A percentile compares a stretch with the other conserved stretches of the same genome.
These are phyloP conservation scores for Castanospermum australe DNA, from an alignment of 306 rosid genomes.

Conservation along the genomic window DNA sequence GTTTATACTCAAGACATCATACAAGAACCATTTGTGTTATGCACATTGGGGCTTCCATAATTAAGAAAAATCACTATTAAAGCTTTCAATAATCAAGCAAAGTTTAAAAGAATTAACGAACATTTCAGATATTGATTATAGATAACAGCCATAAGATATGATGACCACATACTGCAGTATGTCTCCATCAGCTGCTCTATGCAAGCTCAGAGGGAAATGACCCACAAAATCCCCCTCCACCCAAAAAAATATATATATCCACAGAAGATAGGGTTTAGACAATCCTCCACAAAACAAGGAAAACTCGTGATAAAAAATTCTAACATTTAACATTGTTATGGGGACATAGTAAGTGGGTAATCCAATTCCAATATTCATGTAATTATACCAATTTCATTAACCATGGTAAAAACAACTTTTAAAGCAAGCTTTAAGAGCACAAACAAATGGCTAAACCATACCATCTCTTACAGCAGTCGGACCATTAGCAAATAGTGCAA, in stretches of 20 bases:
- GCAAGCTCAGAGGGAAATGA: background rate
- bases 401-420: background rate
- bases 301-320: background rate
- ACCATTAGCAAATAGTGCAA: conserved; percentile 90
- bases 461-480: conserved; percentile 93
- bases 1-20: background rate
- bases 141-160: too few species aligned
- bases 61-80: background rate
- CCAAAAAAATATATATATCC: background rate
- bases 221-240: background rate
- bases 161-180: background rate
- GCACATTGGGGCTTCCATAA: background rate
- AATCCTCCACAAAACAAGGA: background rate
- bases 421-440: background rate
- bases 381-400: background rate
- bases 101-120: background rate
- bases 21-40: background rate
- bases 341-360: background rate
- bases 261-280: background rate
- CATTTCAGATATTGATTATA: too few species aligned
- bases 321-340: background rate
- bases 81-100: background rate
- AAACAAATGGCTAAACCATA: conserved; percentile 36
- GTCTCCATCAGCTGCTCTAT: background rate
- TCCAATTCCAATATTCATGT: conserved; percentile 12